Base-by-base conservation (phyloP, 108 stramenopile species). In the Fistulifera pelliculosa region DNA sequence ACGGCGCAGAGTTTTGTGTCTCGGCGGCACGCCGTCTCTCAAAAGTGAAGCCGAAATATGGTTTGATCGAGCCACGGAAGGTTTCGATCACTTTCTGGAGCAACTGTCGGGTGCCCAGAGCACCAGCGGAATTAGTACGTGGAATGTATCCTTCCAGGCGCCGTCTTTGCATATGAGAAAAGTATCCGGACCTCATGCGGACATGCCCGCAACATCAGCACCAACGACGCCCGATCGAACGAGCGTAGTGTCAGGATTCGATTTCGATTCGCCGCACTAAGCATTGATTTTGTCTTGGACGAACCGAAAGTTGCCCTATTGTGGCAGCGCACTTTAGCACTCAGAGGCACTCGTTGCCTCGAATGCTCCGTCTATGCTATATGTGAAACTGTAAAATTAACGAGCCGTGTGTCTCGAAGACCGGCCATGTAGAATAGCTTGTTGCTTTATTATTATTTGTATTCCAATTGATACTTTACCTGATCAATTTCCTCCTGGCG, bases 41-140 rank as follows among this genome's bases (percentile, higher is more conserved):
- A 35, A 35, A 8, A 35, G 31, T 35, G 8, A 35, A 35, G 31
- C 31, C 3, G 31, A 35, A 35, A 3, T 35, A 35, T 45, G 44
- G 44, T 45, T 21, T 45, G 44, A 45, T 45, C 44, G 17, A 21
- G 44, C 44, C 21, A 45, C 17, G 17, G 44, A 45, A 21, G 11
- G 11, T 21, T 45, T 45, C 11, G 44, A 45, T 21, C 44, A 21
- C 11, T 45, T 45, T 17, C 44, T 45, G 17, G 44, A 45, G 44
- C 3, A 21, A 11, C 11, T 21, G 11, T 45, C 19, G 7, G 44
- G 21, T 17, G 44, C 44, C 7, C 17, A 2, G 2, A 45, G 19
- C 44, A 21, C 17, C 17, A 45, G 21, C 19, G 40, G 14, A 14
- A 41, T 14, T 14, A 45, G 21, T 45, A 11, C 44, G 5, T 4